Evolutionary conservation across 768 basidiomycete genomes (phyloP), one percentile per base, ranked within the genome.

Genomic region (Tylopilus sp.): DNA sequence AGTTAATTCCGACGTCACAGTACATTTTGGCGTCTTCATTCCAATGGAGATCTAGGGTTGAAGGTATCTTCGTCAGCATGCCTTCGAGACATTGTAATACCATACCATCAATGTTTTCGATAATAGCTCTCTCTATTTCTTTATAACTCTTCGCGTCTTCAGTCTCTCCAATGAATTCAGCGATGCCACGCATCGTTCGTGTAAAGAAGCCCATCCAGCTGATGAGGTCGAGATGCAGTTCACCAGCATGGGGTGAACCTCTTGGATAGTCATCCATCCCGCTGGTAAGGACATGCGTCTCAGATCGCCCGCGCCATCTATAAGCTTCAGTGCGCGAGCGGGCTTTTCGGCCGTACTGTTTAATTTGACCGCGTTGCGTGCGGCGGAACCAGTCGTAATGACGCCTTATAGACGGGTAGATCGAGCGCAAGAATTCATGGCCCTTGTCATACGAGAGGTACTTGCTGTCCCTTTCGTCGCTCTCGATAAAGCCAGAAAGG

Each of bases 121-220:
- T 68, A 36, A 94, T 88, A 6, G 87, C 90, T 50, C 78, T 80
- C 68, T 93, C 91, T 47, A 90, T 87, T 54, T 85, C 83, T 37
- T 70, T 73, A 62, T 86, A 98, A 26, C 86, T 86, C n/a, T 73
- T 71, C 48, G 79, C 82, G 63, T 98, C 95, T 29, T 95, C 92
- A n/a, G 69, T 74, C 69, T 96, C 88, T 2, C 88, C 92, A 16
- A 96, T 75, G 66, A 89, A 96, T 53, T 82, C 85, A 0, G 95
- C 87, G 52, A 98, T 89, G 43, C 88, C 89, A 48, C 78, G 81
- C 95, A 98, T 98, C 26, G 95, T 98, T 58, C 87, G 78, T 30
- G 91, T 83, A 71, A 98, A 98, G 76, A 93, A 97, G 4, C 82
- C 95, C 85, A 98, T 92, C 95, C 95, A 98, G 28, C 89, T 87